phyloP scores from a whole-genome alignment of 805 yeast species.

The Candida awuae region DNA sequence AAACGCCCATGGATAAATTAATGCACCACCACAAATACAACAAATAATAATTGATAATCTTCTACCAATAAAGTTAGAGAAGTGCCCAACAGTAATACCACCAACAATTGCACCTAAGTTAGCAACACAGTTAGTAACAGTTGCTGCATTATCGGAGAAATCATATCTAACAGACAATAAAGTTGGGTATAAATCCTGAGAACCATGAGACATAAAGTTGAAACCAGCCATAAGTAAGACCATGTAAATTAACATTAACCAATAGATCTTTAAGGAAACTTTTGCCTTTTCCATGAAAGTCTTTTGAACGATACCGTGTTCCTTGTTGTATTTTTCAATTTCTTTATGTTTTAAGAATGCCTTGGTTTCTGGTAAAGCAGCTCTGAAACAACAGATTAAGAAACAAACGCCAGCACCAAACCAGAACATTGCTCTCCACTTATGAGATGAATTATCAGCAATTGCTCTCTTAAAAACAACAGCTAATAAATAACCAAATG shows the following conservation, averaged over 20 bases:
- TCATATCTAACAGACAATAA: conserved; percentile 39
- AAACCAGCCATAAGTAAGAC: conserved; percentile 56
- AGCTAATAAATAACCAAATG: conserved; percentile 59
- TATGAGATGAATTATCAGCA: conserved; percentile 41
- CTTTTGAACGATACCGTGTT: conserved; percentile 25
- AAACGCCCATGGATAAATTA: conserved; percentile 59
- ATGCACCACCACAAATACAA: conserved; percentile 49
- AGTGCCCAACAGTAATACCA: conserved; percentile 48
- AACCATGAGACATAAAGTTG: conserved; percentile 55
- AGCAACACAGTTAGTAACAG: conserved; percentile 50
- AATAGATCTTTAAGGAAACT: conserved; percentile 38
- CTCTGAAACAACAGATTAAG: conserved; percentile 35
- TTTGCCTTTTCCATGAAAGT: conserved; percentile 29
- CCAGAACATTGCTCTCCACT: conserved; percentile 64
- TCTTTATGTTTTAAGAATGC: conserved; percentile 39
- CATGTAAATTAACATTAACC: conserved; percentile 52
- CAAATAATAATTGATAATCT: conserved; percentile 45
- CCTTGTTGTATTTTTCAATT: conserved; percentile 26
- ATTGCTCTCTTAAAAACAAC: conserved; percentile 60
- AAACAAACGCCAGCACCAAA: conserved; percentile 55
- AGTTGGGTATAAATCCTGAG: conserved; percentile 58
- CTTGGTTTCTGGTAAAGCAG: conserved; percentile 43
- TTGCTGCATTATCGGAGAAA: conserved; percentile 35
- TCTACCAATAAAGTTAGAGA: conserved; percentile 49
- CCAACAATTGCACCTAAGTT: conserved; percentile 53